phyloP scores from a whole-genome alignment of 1,284 basidiomycete genomes.

The Irpex sp. region DNA sequence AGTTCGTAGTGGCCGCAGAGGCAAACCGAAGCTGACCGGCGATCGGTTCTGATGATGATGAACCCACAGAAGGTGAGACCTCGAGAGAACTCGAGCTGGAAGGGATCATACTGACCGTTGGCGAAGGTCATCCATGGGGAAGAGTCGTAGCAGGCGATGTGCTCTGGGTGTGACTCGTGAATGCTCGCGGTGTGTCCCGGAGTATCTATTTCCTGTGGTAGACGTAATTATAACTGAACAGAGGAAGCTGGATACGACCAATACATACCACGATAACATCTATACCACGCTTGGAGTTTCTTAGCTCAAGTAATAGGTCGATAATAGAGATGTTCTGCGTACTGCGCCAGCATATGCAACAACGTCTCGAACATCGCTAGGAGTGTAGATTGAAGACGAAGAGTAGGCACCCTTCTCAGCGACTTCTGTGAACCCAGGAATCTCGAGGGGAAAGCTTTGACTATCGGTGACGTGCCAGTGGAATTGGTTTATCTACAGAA shows the following conservation, averaged over 20 bases:
- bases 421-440: conserved; percentile 61
- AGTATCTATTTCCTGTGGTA: conserved; percentile 53
- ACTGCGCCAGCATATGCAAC: conserved; percentile 70
- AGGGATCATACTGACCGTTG: conserved; percentile 35
- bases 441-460: conserved; percentile 71
- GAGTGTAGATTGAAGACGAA: conserved; percentile 49
- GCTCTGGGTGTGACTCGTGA: conserved; percentile 61
- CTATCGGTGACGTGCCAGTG: conserved; percentile 80
- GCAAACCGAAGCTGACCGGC: conserved; percentile 80
- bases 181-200: conserved; percentile 80
- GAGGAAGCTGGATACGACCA: neutral
- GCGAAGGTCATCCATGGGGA: conserved; percentile 65
- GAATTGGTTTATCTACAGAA: conserved; percentile 54
- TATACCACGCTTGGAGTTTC: conserved; percentile 1
- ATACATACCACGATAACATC: conserved; percentile 4
- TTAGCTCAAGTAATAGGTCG: neutral
- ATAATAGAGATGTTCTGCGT: conserved; percentile 18
- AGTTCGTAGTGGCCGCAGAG: conserved; percentile 36
- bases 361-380: conserved; percentile 57
- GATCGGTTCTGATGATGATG: conserved; percentile 56
- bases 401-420: conserved; percentile 68
- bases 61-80: neutral
- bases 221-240: no score
- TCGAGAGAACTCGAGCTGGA: neutral
- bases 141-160: conserved; percentile 66